Percentiles rank a stretch among this genome's conserved stretches.
These are phyloP conservation scores for Podospora anserina DNA, from an alignment of 495 filamentous ascomycete species.

Conservation along the genomic window DNA sequence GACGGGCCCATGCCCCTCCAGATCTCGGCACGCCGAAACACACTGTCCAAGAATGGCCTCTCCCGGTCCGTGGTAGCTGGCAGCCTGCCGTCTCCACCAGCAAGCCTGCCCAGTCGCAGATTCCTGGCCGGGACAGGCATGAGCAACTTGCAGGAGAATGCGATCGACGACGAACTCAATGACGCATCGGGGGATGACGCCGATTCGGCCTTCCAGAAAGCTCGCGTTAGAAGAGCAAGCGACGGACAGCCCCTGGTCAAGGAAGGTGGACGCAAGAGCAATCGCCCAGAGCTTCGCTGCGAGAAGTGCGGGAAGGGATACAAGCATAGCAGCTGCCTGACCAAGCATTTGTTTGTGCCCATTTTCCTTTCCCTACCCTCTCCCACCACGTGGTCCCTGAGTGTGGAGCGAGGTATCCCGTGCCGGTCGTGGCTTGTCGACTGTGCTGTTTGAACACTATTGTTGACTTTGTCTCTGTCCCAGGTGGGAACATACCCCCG, in stretches of 20 bases:
- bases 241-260: slow-evolving; percentile 79
- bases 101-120: slow-evolving; percentile 44
- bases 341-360: slow-evolving; percentile 99
- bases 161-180: slow-evolving; percentile 57
- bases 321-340: slow-evolving; percentile 99
- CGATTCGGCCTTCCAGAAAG: slow-evolving; percentile 59
- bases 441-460: slow-evolving; percentile 27
- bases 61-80: slow-evolving; percentile 47
- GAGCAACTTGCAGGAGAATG: slow-evolving; percentile 49
- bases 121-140: slow-evolving; percentile 40
- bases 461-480: slow-evolving; percentile 47
- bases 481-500: slow-evolving; percentile 99
- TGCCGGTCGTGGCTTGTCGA: slow-evolving; percentile 21
- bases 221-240: slow-evolving; percentile 75
- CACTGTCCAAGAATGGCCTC: slow-evolving; percentile 47
- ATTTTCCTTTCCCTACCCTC: slow-evolving; percentile 48
- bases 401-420: slow-evolving; percentile 22
- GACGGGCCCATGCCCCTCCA: slow-evolving; percentile 53
- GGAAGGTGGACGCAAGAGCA: slow-evolving; percentile 66
- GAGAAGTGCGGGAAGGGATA: slow-evolving; percentile 99
- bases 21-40: slow-evolving; percentile 51
- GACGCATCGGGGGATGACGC: slow-evolving; percentile 56
- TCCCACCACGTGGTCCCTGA: slow-evolving; percentile 36
- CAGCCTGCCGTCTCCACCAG: slow-evolving; percentile 56
- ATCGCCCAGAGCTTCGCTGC: slow-evolving; percentile 82